Evolutionary conservation across 495 filamentous ascomycete species (phyloP).

Genomic region (Hypoxylon crocopeplum): DNA sequence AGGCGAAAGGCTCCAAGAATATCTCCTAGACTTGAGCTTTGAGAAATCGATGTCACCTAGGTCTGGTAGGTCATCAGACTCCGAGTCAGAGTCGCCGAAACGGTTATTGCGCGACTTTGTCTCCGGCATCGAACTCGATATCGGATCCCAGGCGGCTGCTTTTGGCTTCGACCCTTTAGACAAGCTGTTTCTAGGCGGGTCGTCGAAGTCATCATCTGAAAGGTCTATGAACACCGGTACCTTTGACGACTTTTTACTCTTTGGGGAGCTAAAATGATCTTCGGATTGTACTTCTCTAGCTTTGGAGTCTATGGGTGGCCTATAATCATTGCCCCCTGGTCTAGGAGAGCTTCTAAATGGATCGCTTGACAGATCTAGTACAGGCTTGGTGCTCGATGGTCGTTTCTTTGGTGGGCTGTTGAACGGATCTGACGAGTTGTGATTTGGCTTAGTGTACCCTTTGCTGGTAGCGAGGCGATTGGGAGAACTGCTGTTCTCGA

Average conservation of each 20-base stretch:
- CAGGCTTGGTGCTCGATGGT: background rate
- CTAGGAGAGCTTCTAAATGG: constrained; percentile 25
- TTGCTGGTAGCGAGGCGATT: constrained; percentile 2
- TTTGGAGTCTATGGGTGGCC: background rate
- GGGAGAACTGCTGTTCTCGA: constrained; percentile 39
- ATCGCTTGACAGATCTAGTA: constrained; percentile 28
- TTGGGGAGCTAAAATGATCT: background rate
- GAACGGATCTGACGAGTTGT: constrained; percentile 35
- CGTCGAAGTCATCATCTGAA: constrained; percentile 28
- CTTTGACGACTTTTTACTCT: constrained; percentile 6
- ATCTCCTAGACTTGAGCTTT: constrained; percentile 20
- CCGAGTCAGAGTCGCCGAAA: constrained; percentile 38
- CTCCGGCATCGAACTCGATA: constrained; percentile 56
- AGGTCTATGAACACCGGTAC: constrained; percentile 35
- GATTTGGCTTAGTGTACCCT: background rate
- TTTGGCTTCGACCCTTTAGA: constrained; percentile 26
- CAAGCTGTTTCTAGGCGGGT: background rate
- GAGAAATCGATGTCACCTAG: constrained; percentile 41
- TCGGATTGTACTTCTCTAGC: background rate
- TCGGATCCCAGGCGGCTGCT: constrained; percentile 53
- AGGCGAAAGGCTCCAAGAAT: constrained; percentile 23
- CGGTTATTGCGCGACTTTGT: constrained; percentile 10
- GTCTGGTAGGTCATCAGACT: constrained; percentile 51
- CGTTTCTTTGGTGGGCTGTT: constrained; percentile 28
- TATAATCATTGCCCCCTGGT: background rate